Percentiles rank a stretch among this genome's conserved stretches.
These are phyloP conservation scores for Fusarium illudens DNA, from an alignment of 2,329 filamentous ascomycete species.

Conservation along the genomic window DNA sequence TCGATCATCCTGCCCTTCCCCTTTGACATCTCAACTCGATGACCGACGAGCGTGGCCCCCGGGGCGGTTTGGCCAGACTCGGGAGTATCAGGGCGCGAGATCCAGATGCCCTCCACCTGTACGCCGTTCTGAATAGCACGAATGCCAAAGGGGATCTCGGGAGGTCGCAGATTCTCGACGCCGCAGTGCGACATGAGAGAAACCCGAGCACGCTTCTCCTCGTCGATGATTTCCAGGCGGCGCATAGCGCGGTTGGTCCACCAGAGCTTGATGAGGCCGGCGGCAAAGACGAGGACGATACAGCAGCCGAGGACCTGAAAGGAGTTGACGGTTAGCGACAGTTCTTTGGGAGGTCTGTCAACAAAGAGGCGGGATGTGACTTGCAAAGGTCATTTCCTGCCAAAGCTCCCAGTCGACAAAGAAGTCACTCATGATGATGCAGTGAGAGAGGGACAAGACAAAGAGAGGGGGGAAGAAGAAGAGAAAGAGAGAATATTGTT, in stretches of 20 bases:
- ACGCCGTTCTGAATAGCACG: constrained; percentile 85
- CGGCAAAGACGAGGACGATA: constrained; percentile 74
- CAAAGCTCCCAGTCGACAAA: constrained; percentile 79
- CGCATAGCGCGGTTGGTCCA: constrained; percentile 64
- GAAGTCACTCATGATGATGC: constrained; percentile 56
- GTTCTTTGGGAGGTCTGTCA: too few species aligned
- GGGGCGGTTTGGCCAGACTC: constrained; percentile 36
- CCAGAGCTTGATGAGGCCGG: constrained; percentile 74
- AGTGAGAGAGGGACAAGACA: constrained; percentile 4
- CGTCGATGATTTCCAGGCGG: constrained; percentile 70
- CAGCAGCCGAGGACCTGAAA: constrained; percentile 74
- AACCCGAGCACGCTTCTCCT: constrained; percentile 66
- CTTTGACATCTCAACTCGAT: constrained; percentile 21
- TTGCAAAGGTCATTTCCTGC: constrained; percentile 91
- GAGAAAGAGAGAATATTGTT: constrained; percentile 13
- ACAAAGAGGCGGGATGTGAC: constrained; percentile 45
- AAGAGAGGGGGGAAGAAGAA: background rate
- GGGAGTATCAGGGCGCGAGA: constrained; percentile 62
- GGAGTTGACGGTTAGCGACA: background rate
- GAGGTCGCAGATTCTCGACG: constrained; percentile 49
- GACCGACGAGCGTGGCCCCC: constrained; percentile 36
- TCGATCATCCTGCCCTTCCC: constrained; percentile 35
- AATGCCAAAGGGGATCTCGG: constrained; percentile 84
- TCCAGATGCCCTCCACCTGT: constrained; percentile 86
- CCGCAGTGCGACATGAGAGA: constrained; percentile 64